Evolutionary conservation across 2,329 filamentous ascomycete genomes (phyloP), one percentile per base, ranked within the genome.

Genomic region (Lachnellula subtilissima): DNA sequence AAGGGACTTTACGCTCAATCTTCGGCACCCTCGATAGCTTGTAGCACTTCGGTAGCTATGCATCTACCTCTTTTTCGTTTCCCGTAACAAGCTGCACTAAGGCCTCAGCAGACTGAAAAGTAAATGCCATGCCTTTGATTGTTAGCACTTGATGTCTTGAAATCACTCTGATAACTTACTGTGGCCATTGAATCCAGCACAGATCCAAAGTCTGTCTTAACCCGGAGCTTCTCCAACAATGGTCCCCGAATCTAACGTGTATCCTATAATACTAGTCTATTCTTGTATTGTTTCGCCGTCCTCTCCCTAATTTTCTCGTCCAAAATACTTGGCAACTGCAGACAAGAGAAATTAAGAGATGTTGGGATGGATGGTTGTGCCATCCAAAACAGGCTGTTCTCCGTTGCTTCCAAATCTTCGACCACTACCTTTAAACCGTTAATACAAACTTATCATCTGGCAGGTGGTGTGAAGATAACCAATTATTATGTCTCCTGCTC

Each of bases 201-300:
- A 65, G 61, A 64, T 54, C 65, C 60, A 69, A 14, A 68, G 48
- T 1, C 62, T 66, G n/a, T 72, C 59, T 45, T 75, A 67, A 0
- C 67, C 72, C 2, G 74, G 74, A 55, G 81, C 70, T 60, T 74
- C 70, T 0, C 80, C 80, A 1, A 83, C 76, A 46, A 80, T 70
- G 0, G 80, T 78, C 43, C 78, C 69, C 0, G 73, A 73, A 61
- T 84, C 80, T 1, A 74, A 70, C 5, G 76, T 79, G 59, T 76
- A 81, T 0, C 78, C 80, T 77, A 82, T 82, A 62, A 83, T 80
- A 2, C 81, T 80, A 11, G 75, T 76, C 79, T 79, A 83, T 37
- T 77, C 72, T 40, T 61, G 65, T 19, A 76, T 68, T 9, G 78
- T 64, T 9, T 75, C 69, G 3, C 76, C 75, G 53, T 78, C 75